Base-by-base conservation (phyloP, 768 basidiomycete genomes). In the Amyloporia xantha region DNA sequence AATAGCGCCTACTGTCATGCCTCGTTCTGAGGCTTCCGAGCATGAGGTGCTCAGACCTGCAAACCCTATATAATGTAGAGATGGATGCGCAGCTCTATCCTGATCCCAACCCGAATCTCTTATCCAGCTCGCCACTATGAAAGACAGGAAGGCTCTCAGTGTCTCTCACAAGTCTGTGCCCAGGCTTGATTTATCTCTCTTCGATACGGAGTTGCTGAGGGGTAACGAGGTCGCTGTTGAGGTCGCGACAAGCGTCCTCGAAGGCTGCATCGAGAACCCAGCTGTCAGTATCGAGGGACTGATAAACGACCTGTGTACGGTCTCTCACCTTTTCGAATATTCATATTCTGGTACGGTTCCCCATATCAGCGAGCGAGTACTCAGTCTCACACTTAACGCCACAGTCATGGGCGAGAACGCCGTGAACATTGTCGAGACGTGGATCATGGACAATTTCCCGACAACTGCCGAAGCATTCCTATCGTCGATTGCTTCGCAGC, bases 241-340 rank as follows among this genome's bases (percentile, higher is more conserved):
- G 40, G 33, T 5, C 48, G 48, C 48, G 15, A 15, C 43, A 4
- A 25, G 41, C 35, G 40, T 28, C 41, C 41, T 49, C 48, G 48
- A 43, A 19, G 35, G 39, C 35, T 13, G 33, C 23, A 40, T 49
- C 41, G 48, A 36, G 19, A 30, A 21, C 28, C 25, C 47, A 35
- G 26, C 41, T 10, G 37, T 36, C 5, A 19, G 15, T 21, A 28
- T 44, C 17, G 37, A 47, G 12, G 23, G 25, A 2, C 2, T 48
- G 5, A 7, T 50, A 19, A 27, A 19, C 3, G 42, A 28, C 6
- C 5, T 55, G 3, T 24, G 6, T 15, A 6, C 20, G 13, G 11
- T 26, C 1, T 24, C 45, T 2, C 39, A 52, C 20, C 11, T 49
- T 0, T 25, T 57, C 17, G 56, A 57, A 19, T 53, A 49, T 28